Conservation (phyloP, 805 yeast species). For the Saccharomyces eubayanus region DNA sequence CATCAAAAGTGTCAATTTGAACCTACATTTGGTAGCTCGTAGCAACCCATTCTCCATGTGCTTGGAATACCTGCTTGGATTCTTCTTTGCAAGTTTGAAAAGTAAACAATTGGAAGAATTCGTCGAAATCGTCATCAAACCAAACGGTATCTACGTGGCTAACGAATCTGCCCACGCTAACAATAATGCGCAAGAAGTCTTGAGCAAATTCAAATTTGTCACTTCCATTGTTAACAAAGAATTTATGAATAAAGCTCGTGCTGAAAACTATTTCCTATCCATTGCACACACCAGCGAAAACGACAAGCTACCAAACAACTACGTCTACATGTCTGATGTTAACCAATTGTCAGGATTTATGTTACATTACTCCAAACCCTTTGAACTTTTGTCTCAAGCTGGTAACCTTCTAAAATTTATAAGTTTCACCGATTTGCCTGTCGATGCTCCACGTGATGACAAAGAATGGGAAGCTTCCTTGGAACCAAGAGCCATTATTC, state of each 20-base stretch:
- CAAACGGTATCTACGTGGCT: constrained; percentile 32
- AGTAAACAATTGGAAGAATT: constrained; percentile 46
- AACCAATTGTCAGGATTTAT: constrained; percentile 68
- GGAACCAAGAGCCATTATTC: constrained; percentile 43
- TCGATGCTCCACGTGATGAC: constrained; percentile 56
- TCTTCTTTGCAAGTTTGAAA: constrained; percentile 47
- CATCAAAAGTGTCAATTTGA: constrained; percentile 53
- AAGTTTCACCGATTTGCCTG: constrained; percentile 77
- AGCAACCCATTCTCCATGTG: constrained; percentile 65
- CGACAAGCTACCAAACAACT: constrained; percentile 57
- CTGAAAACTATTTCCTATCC: constrained; percentile 70
- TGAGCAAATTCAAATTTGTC: constrained; percentile 49
- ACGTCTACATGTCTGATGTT: constrained; percentile 84
- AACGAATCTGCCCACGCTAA: constrained; percentile 22
- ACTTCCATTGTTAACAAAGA: constrained; percentile 80
- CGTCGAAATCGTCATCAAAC: constrained; percentile 50
- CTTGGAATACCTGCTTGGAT: constrained; percentile 53
- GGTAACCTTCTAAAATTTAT: constrained; percentile 50
- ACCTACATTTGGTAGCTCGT: constrained; percentile 64
- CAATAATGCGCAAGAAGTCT: constrained; percentile 36
- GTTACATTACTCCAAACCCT: constrained; percentile 37
- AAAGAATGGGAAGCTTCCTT: constrained; percentile 47
- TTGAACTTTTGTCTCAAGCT: constrained; percentile 37
- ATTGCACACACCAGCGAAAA: constrained; percentile 77
- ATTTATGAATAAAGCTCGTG: constrained; percentile 70